These are phyloP conservation scores for Magnolia officinalis DNA, from an alignment of 164 flowering plant species.

Conservation along the genomic window DNA sequence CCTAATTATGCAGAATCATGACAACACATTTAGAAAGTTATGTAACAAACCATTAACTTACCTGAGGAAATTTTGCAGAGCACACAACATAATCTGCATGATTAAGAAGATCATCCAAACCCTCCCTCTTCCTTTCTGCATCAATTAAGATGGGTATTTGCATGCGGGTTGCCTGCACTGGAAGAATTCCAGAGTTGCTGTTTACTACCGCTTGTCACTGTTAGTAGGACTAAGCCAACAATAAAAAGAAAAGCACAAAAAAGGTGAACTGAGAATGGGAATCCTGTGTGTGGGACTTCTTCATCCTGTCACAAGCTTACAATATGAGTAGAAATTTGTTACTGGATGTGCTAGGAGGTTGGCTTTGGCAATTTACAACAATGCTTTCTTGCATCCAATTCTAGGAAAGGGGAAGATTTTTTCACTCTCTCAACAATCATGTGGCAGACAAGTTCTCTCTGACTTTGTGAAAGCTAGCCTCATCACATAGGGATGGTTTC, in stretches of 20 bases:
- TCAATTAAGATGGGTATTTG: slow-evolving; percentile 76
- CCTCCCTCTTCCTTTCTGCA: slow-evolving; percentile 81
- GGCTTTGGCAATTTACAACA: too few species aligned
- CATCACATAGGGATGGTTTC: not conserved
- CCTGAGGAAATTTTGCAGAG: slow-evolving; percentile 86
- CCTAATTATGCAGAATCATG: not conserved
- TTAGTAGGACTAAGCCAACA: not conserved
- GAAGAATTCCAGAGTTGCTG: slow-evolving; percentile 18
- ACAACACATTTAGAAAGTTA: not conserved
- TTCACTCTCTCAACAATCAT: not conserved
- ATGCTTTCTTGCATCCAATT: not conserved
- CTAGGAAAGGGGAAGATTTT: not conserved
- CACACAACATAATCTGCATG: slow-evolving; percentile 67
- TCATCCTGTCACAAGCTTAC: too few species aligned
- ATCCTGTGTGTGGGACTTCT: too few species aligned
- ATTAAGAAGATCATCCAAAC: slow-evolving; percentile 73
- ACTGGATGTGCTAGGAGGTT: too few species aligned
- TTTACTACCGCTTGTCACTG: slow-evolving; percentile 4
- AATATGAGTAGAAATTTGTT: too few species aligned
- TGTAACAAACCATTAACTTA: slow-evolving; percentile 18
- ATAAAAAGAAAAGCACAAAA: not conserved
- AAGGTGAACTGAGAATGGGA: not conserved
- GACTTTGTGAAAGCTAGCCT: not conserved
- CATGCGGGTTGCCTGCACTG: slow-evolving; percentile 66
- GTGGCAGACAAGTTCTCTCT: not conserved